Percentiles rank a stretch among this genome's conserved stretches.
Conservation (phyloP, 495 filamentous ascomycete genomes). For the Trichocladium uniseriatum region DNA sequence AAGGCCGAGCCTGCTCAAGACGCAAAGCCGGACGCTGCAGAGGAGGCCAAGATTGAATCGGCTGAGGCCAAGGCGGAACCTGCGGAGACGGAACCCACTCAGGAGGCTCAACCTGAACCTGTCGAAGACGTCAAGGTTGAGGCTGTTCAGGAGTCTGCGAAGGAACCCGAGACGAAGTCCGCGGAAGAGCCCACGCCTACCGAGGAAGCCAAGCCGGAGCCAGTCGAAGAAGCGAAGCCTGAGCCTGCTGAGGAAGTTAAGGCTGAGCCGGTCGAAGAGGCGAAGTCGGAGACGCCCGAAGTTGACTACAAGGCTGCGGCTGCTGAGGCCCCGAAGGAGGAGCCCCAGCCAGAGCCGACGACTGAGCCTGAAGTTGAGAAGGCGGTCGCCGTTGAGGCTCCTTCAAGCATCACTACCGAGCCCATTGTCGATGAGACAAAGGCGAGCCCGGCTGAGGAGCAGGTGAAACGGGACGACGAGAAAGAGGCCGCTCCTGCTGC, state of each 20-base stretch:
- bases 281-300: background rate
- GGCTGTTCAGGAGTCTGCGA: slow-evolving; percentile 1
- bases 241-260: background rate
- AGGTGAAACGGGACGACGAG: background rate
- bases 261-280: background rate
- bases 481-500: background rate
- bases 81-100: background rate
- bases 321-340: background rate
- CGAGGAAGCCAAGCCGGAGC: background rate
- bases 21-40: background rate
- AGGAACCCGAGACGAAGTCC: slow-evolving; percentile 7
- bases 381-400: slow-evolving; percentile 1
- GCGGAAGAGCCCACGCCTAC: background rate
- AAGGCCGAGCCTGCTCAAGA: background rate
- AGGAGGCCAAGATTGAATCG: slow-evolving; percentile 1
- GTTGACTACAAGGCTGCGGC: background rate
- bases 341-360: slow-evolving; percentile 2
- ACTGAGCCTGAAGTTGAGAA: slow-evolving; percentile 5
- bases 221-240: background rate
- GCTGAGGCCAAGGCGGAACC: slow-evolving; percentile 1
- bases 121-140: slow-evolving; percentile 4
- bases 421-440: background rate
- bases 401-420: background rate
- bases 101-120: slow-evolving; percentile 7
- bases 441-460: background rate